A percentile compares a stretch with the other conserved stretches of the same genome.
These are phyloP conservation scores for Tilletiaria anomala DNA, from an alignment of 1,284 basidiomycete genomes.

Conservation along the genomic window DNA sequence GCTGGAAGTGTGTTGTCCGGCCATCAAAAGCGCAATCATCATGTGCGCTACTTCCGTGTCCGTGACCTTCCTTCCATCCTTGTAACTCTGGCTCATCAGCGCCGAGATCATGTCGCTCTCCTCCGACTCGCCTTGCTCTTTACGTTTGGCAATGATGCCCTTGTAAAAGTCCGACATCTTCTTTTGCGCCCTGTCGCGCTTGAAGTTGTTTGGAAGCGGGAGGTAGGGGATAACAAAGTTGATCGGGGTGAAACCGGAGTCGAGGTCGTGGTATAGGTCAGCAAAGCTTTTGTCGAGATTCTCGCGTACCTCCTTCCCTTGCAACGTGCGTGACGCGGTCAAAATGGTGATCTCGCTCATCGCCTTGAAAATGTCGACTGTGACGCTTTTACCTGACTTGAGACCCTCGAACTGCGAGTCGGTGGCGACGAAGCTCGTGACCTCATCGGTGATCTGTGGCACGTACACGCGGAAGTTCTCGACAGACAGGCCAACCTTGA, in stretches of 20 bases:
- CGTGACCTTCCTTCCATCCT: constrained; percentile 60
- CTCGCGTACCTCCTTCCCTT: constrained; percentile 75
- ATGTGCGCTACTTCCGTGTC: constrained; percentile 94
- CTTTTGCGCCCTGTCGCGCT: constrained; percentile 74
- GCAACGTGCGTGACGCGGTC: constrained; percentile 80
- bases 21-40: constrained; percentile 54
- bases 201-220: constrained; percentile 74
- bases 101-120: constrained; percentile 88
- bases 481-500: constrained; percentile 65
- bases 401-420: constrained; percentile 51
- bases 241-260: constrained; percentile 49
- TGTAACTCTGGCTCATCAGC: constrained; percentile 71
- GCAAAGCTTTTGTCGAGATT: constrained; percentile 72
- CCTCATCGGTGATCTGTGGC: constrained; percentile 61
- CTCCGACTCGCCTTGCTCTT: constrained; percentile 34
- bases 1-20: constrained; percentile 93
- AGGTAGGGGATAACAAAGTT: constrained; percentile 81
- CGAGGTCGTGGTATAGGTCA: constrained; percentile 71
- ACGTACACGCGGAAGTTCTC: constrained; percentile 88
- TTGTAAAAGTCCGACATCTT: constrained; percentile 92
- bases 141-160: constrained; percentile 67
- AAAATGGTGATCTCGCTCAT: constrained; percentile 89
- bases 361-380: constrained; percentile 47
- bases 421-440: constrained; percentile 12
- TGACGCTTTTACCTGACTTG: constrained; percentile 2